phyloP scores from a whole-genome alignment of 257 asterid genomes.

The Petunia secreta region DNA sequence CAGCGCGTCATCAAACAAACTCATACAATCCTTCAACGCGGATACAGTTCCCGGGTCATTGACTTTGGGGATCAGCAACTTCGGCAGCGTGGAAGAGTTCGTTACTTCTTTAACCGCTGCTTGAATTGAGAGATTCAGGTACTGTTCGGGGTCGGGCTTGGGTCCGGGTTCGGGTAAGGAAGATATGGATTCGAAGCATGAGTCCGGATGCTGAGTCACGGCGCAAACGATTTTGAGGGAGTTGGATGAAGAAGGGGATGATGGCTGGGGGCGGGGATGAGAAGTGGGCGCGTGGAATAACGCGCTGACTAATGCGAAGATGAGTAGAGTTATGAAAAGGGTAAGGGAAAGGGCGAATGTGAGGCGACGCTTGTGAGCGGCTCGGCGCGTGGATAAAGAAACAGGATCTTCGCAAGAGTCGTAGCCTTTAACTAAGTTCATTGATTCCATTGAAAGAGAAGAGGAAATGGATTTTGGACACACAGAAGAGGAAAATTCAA shows the following conservation, averaged over 20 bases:
- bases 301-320: constrained; percentile 25
- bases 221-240: constrained; percentile 70
- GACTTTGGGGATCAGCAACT: constrained; percentile 34
- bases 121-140: constrained; percentile 75
- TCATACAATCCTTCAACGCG: constrained; percentile 68
- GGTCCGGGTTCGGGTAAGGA: constrained; percentile 53
- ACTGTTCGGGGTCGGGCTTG: constrained; percentile 53
- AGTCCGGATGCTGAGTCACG: constrained; percentile 74
- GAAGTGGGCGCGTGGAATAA: not conserved
- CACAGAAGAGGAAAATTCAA: not conserved
- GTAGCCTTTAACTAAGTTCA: constrained; percentile 27
- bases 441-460: constrained; percentile 18
- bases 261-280: not conserved
- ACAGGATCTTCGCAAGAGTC: constrained; percentile 17
- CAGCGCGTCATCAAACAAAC: constrained; percentile 67
- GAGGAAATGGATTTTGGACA: not conserved
- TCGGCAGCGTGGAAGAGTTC: constrained; percentile 46
- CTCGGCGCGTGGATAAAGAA: not conserved
- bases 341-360: constrained; percentile 21
- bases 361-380: constrained; percentile 24
- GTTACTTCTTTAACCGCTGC: constrained; percentile 46
- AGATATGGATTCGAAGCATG: constrained; percentile 69
- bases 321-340: constrained; percentile 24
- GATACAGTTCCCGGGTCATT: constrained; percentile 41
- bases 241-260: constrained; percentile 42